Percentiles rank a stretch among this genome's conserved stretches.
phyloP scores from a whole-genome alignment of 2,329 filamentous ascomycete genomes.

The Ophiocordyceps camponoti-saundersi region DNA sequence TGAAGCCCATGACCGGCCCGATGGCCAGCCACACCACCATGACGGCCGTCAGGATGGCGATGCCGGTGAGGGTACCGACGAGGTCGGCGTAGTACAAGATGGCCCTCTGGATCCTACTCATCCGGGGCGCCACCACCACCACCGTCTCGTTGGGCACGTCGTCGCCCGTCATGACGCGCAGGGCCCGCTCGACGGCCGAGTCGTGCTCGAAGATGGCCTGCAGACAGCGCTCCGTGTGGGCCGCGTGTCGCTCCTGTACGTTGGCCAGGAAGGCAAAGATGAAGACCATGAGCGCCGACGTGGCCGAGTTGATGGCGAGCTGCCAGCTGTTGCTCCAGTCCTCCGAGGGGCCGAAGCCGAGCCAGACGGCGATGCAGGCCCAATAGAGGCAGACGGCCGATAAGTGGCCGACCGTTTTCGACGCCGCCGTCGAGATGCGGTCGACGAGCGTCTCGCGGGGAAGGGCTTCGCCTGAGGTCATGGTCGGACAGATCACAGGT shows the following conservation, averaged over 20 bases:
- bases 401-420: slow-evolving; percentile 13
- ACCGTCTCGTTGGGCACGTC: slow-evolving; percentile 14
- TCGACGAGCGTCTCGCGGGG: slow-evolving; percentile 3
- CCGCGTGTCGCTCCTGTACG: slow-evolving; percentile 18
- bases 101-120: slow-evolving; percentile 16
- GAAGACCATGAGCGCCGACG: slow-evolving; percentile 18
- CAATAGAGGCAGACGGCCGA: slow-evolving; percentile 15
- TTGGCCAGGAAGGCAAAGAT: slow-evolving; percentile 23
- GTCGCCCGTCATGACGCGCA: slow-evolving; percentile 16
- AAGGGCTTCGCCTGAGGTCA: not conserved
- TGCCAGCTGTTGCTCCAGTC: slow-evolving; percentile 19
- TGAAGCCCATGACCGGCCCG: slow-evolving; percentile 20
- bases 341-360: slow-evolving; percentile 12
- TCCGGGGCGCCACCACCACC: slow-evolving; percentile 12
- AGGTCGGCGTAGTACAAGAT: slow-evolving; percentile 25
- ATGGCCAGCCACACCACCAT: slow-evolving; percentile 19
- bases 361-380: slow-evolving; percentile 17
- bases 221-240: slow-evolving; percentile 13
- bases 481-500: not conserved
- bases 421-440: slow-evolving; percentile 8
- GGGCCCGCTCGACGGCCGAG: slow-evolving; percentile 13
- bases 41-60: slow-evolving; percentile 18
- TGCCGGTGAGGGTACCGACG: slow-evolving; percentile 22
- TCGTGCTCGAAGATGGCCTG: slow-evolving; percentile 17
- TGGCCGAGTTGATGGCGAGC: slow-evolving; percentile 25